These are phyloP conservation scores for Syzygium aqueum DNA, from an alignment of 345 rosid species.

Conservation along the genomic window DNA sequence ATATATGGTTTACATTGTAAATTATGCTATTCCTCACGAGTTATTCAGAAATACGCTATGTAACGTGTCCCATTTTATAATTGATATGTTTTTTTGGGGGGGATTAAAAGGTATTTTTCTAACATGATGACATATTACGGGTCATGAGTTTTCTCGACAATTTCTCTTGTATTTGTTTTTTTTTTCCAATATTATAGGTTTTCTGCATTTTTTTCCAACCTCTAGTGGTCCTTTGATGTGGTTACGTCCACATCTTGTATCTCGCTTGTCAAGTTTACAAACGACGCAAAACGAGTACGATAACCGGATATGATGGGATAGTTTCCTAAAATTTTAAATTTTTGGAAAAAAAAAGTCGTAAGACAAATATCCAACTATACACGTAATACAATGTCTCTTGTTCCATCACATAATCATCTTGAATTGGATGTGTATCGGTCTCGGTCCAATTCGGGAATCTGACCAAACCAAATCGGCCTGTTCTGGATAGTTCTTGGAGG, in stretches of 20 bases:
- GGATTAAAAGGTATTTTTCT: neutral
- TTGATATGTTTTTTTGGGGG: too few species aligned
- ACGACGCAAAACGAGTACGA: neutral
- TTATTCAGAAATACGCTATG: too few species aligned
- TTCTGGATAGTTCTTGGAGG: too few species aligned
- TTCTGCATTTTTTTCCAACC: neutral
- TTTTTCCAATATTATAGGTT: neutral
- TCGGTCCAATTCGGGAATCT: too few species aligned
- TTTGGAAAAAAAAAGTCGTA: neutral
- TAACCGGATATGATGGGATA: neutral
- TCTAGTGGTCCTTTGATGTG: neutral
- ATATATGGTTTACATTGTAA: neutral
- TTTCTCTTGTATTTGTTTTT: neutral
- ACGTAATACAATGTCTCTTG: neutral
- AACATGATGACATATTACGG: neutral
- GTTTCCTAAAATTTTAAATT: neutral
- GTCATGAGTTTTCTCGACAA: neutral
- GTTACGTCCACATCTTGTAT: neutral
- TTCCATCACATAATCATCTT: neutral
- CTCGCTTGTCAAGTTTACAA: neutral
- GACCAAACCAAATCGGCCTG: too few species aligned
- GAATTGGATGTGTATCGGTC: neutral
- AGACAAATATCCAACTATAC: neutral
- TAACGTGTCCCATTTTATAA: neutral
- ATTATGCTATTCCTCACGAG: neutral